Percentiles rank a stretch among this genome's conserved stretches.
phyloP scores from a whole-genome alignment of 2,329 filamentous ascomycete species.

The Aureobasidium sp. region DNA sequence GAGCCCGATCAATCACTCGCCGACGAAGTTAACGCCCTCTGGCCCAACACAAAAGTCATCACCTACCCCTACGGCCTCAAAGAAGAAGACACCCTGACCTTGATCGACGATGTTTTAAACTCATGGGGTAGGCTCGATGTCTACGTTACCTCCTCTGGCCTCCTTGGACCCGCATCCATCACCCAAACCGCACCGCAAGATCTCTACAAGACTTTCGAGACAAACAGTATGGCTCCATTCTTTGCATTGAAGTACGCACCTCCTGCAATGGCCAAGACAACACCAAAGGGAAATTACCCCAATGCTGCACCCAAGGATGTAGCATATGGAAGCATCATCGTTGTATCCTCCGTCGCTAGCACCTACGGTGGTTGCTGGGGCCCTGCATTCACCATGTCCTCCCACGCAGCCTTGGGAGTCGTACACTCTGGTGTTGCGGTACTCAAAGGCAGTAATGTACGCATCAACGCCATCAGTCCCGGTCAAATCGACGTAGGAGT shows the following conservation, averaged over 20 bases:
- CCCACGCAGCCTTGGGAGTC: slow-evolving; percentile 67
- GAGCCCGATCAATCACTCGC: slow-evolving; percentile 49
- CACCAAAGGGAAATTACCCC: slow-evolving; percentile 60
- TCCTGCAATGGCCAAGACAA: slow-evolving; percentile 68
- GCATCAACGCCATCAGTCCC: slow-evolving; percentile 62
- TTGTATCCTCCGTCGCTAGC: slow-evolving; percentile 65
- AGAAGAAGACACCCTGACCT: slow-evolving; percentile 65
- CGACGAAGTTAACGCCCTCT: slow-evolving; percentile 45
- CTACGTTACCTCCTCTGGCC: slow-evolving; percentile 65
- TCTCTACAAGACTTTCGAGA: slow-evolving; percentile 65
- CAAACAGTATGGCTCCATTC: slow-evolving; percentile 68
- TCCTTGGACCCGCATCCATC: slow-evolving; percentile 65
- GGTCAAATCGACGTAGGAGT: slow-evolving; percentile 54
- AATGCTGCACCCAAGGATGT: slow-evolving; percentile 68
- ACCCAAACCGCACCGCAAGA: slow-evolving; percentile 62
- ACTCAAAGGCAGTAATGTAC: slow-evolving; percentile 64
- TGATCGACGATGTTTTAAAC: slow-evolving; percentile 71
- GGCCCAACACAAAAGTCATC: slow-evolving; percentile 67
- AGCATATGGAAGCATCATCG: slow-evolving; percentile 68
- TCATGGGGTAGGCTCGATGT: slow-evolving; percentile 67
- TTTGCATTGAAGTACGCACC: slow-evolving; percentile 72
- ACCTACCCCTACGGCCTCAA: slow-evolving; percentile 66
- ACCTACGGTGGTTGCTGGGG: slow-evolving; percentile 67
- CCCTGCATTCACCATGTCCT: slow-evolving; percentile 66
- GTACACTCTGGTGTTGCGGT: slow-evolving; percentile 64